A percentile compares a stretch with the other conserved stretches of the same genome.
phyloP scores from a whole-genome alignment of 768 basidiomycete genomes.

The Lentinula detonsa region DNA sequence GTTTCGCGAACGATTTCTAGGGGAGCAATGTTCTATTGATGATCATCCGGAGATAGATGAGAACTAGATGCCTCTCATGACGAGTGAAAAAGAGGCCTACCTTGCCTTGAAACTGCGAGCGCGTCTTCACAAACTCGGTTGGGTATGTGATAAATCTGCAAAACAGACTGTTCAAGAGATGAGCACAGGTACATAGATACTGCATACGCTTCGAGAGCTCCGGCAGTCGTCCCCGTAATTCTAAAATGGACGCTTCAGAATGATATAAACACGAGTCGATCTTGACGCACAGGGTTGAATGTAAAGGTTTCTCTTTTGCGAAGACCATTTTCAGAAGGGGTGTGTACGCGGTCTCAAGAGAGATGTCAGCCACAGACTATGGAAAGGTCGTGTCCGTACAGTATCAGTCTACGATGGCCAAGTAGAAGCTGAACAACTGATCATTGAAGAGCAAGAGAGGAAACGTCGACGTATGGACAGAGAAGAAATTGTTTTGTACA shows the following conservation, averaged over 20 bases:
- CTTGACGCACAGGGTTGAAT: constrained; percentile 49
- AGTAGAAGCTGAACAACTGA: constrained; percentile 63
- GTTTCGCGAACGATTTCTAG: constrained; percentile 67
- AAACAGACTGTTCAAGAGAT: background rate
- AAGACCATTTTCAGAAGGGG: constrained; percentile 28
- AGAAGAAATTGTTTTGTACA: constrained; percentile 14
- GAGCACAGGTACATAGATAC: background rate
- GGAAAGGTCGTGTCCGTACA: background rate
- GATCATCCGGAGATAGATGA: background rate
- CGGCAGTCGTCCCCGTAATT: constrained; percentile 87
- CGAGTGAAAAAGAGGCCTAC: background rate
- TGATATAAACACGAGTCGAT: background rate
- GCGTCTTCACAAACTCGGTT: constrained; percentile 90
- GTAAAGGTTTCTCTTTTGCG: constrained; percentile 75
- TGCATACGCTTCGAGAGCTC: constrained; percentile 86
- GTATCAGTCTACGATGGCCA: too few relatives aligned
- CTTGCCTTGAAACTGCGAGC: constrained; percentile 47
- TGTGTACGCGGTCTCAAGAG: background rate
- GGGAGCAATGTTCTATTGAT: constrained; percentile 48
- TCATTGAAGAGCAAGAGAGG: constrained; percentile 86
- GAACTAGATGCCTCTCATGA: background rate
- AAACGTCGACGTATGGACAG: constrained; percentile 76
- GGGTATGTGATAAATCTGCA: constrained; percentile 75
- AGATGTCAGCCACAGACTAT: background rate
- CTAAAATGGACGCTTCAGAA: constrained; percentile 17